These are phyloP conservation scores for Eimeria mitis DNA, from an alignment of 169 alveolate genomes.

Conservation along the genomic window DNA sequence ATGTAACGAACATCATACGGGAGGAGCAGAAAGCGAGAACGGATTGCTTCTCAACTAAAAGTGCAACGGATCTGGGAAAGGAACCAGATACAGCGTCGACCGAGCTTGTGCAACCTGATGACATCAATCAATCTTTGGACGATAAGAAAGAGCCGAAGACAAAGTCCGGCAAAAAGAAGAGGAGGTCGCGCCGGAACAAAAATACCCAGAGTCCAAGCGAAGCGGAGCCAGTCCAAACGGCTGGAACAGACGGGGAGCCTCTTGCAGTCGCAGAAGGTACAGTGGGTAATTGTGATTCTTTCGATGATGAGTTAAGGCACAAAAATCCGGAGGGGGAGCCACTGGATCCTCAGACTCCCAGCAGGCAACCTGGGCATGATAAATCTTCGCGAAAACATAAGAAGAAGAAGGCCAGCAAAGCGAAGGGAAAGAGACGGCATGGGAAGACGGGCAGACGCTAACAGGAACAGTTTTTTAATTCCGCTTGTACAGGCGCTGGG, in stretches of 20 bases:
- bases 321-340: not conserved
- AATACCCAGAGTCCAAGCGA: not conserved
- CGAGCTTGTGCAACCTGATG: not conserved
- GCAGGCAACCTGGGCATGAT: not conserved
- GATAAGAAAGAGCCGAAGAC: not conserved
- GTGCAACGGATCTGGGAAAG: not conserved
- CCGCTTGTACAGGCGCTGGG: not conserved
- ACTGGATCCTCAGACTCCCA: not conserved
- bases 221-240: not conserved
- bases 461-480: not conserved
- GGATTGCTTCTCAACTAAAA: not conserved
- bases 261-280: not conserved
- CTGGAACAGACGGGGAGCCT: not conserved
- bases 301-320: no score
- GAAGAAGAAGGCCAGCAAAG: constrained; percentile 27
- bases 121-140: not conserved
- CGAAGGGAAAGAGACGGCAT: constrained; percentile 58
- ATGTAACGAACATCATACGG: not conserved
- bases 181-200: not conserved
- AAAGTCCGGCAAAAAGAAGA: not conserved
- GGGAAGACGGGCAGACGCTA: constrained; percentile 69
- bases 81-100: not conserved
- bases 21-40: not conserved
- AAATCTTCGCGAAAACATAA: not conserved
- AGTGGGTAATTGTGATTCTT: not conserved